Base-by-base conservation (phyloP, 805 yeast genomes). In the Helenozyma baotianmanensis region DNA sequence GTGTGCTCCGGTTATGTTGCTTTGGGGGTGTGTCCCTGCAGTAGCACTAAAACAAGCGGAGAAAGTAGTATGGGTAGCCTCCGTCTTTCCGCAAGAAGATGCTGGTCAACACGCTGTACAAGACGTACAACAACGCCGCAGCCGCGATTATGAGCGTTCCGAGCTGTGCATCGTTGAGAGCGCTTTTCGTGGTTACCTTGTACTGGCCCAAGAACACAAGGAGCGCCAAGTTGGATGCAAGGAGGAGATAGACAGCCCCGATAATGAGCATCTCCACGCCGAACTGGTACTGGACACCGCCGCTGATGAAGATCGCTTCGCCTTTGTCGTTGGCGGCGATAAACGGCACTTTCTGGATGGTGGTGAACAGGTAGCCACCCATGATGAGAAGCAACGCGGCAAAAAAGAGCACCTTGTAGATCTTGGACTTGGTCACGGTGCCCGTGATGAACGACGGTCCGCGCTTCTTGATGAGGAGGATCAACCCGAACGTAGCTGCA, bases 221-320 rank as follows among this genome's bases (percentile, higher is more conserved):
- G 1, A 50, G 32, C 9, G 73, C 47, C n/a, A 74, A 32, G 4
- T 67, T 38, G 0, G 56, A 32, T 0, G 72, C 74, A 42, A 82
- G 60, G 0, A 57, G 44, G 5, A 70, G 41, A 46, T 83, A 84
- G 42, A 73, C 61, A 2, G 47, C 52, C 3, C 74, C 69, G 6
- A 81, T 70, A 2, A 80, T 53, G 4, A 77, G 48, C 3, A 78
- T 68, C 50, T 84, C 94, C 4, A 74, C 57, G 1, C 92, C 90
- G 55, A 82, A 77, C 56, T 82, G 90, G 64, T 77, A 78, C 35
- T 70, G 73, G 3, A 60, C 55, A 3, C 85, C 87, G 10, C 86
- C 86, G 37, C 82, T 72, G 35, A 80, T 69, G 45, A 63, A 69
- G 56, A 78, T 71, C 3, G 79, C 51, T n/a, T 62, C 58, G 9